Percentiles rank a stretch among this genome's conserved stretches.
These are phyloP conservation scores for Skeletonema costatum DNA, from an alignment of 108 stramenopile species.

Conservation along the genomic window DNA sequence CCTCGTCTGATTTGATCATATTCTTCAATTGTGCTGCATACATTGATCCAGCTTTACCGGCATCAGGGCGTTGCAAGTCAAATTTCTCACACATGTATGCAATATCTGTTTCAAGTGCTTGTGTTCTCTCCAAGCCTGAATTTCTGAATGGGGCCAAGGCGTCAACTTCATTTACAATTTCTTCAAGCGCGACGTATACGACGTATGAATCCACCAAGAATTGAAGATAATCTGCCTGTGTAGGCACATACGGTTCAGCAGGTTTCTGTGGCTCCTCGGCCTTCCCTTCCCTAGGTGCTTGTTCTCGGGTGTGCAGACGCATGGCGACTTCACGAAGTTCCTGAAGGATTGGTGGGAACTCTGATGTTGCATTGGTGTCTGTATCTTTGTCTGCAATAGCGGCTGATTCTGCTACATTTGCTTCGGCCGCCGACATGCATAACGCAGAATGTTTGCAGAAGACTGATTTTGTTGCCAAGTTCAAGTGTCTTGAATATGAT, in stretches of 20 bases:
- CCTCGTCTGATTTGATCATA: slow-evolving; percentile 47
- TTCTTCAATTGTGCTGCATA: slow-evolving; percentile 63
- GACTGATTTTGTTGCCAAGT: not conserved
- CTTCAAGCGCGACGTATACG: slow-evolving; percentile 85
- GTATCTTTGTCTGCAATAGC: not conserved
- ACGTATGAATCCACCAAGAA: slow-evolving; percentile 84
- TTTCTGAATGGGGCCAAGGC: slow-evolving; percentile 69
- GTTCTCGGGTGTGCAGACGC: slow-evolving; percentile 88
- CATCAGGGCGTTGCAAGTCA: slow-evolving; percentile 45
- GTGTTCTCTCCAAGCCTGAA: slow-evolving; percentile 84
- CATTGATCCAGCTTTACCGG: slow-evolving; percentile 54
- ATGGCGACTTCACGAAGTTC: slow-evolving; percentile 92
- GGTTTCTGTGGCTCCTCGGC: slow-evolving; percentile 49
- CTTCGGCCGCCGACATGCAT: slow-evolving; percentile 19
- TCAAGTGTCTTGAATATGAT: not conserved
- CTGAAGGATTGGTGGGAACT: slow-evolving; percentile 27
- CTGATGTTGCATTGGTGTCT: not conserved
- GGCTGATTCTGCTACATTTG: not conserved
- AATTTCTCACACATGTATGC: slow-evolving; percentile 80
- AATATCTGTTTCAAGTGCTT: slow-evolving; percentile 81
- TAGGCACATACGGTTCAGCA: slow-evolving; percentile 60
- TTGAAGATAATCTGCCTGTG: slow-evolving; percentile 70
- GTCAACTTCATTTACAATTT: slow-evolving; percentile 60
- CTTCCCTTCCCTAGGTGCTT: slow-evolving; percentile 90
- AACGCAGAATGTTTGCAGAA: not conserved